Conservation (phyloP, 169 alveolate genomes). For the Fabrea salina region DNA sequence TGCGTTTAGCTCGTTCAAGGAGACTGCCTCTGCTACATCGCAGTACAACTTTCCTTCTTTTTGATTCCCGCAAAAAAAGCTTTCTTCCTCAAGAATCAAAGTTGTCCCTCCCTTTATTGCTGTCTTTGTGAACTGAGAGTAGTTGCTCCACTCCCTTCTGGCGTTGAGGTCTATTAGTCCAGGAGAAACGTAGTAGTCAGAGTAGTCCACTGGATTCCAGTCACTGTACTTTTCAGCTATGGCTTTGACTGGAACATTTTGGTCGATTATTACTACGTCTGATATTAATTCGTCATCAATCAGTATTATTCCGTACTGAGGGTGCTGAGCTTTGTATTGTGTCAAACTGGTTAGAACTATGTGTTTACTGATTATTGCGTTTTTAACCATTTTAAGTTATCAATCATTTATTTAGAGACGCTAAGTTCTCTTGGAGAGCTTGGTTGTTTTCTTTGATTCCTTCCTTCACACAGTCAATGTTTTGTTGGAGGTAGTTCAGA, state of each 20-base stretch:
- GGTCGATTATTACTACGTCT: neutral
- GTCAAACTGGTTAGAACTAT: neutral
- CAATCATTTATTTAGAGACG: too few species aligned
- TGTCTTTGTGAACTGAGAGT: neutral
- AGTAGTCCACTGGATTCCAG: neutral
- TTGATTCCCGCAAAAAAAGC: neutral
- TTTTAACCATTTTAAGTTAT: neutral
- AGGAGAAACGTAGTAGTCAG: slow-evolving; percentile 22
- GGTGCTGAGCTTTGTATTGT: neutral
- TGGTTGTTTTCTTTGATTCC: slow-evolving; percentile 3
- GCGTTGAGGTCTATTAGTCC: slow-evolving; percentile 23
- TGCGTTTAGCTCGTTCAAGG: neutral
- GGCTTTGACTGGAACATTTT: neutral
- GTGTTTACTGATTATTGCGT: neutral
- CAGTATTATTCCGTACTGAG: slow-evolving; percentile 29
- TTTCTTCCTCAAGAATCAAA: neutral
- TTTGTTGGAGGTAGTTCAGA: neutral
- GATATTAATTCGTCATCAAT: slow-evolving; percentile 1
- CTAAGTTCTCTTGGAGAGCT: neutral
- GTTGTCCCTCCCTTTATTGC: slow-evolving; percentile 18
- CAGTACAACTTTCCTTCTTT: neutral
- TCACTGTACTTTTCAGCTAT: slow-evolving; percentile 2
- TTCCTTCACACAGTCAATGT: neutral
- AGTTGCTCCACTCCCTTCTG: neutral
- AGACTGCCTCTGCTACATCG: neutral